These are phyloP conservation scores for Cladosporium sp. DNA, from an alignment of 2,329 filamentous ascomycete genomes.

Conservation along the genomic window DNA sequence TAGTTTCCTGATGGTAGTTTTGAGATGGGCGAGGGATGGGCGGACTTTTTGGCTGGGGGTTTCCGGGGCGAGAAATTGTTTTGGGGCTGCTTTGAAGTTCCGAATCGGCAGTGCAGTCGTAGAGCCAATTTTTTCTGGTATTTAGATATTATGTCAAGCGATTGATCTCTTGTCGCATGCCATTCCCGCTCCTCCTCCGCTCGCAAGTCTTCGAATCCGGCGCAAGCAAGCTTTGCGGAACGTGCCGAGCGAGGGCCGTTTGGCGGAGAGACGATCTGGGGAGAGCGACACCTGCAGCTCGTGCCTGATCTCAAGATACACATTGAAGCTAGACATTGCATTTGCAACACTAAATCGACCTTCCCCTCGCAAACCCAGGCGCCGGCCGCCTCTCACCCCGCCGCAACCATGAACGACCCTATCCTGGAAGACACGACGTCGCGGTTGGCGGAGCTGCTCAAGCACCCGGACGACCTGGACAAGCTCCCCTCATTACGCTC, in stretches of 20 bases:
- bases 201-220: not conserved
- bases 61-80: not conserved
- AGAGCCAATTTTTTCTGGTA: not conserved
- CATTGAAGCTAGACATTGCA: not conserved
- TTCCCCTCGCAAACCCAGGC: not conserved
- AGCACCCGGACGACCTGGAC: constrained; percentile 93
- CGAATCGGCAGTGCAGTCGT: not conserved
- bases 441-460: constrained; percentile 86
- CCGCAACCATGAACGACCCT: constrained; percentile 25
- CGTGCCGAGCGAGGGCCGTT: not conserved
- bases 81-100: not conserved
- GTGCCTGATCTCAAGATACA: too few relatives aligned
- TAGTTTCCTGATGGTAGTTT: not conserved
- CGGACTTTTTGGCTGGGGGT: too few relatives aligned
- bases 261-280: constrained; percentile 9
- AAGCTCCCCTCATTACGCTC: constrained; percentile 85
- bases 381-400: constrained; percentile 3
- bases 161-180: not conserved
- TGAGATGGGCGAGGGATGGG: not conserved
- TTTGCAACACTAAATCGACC: not conserved
- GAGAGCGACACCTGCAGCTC: not conserved
- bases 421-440: constrained; percentile 27
- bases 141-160: not conserved
- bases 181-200: constrained; percentile 1
- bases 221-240: constrained; percentile 7